Conservation (phyloP, 139 green algal genomes). For the Closterium sp. region DNA sequence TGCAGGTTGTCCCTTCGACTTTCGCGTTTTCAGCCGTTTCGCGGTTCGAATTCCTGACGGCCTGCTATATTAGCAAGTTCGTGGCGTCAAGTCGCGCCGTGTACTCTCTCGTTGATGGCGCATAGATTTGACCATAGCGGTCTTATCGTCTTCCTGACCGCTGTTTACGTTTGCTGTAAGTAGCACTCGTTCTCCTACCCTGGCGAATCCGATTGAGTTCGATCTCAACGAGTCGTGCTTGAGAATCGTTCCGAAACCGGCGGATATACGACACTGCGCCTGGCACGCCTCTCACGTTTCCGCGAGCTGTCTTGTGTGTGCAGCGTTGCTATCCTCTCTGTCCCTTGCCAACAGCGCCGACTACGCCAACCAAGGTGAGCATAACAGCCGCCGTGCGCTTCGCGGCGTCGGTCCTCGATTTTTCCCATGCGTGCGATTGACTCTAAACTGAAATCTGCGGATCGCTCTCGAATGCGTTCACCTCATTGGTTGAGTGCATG, state of each 20-base stretch:
- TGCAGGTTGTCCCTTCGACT: background rate
- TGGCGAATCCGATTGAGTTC: background rate
- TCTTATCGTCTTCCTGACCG: background rate
- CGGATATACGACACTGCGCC: background rate
- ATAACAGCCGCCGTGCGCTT: background rate
- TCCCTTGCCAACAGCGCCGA: background rate
- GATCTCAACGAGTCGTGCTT: background rate
- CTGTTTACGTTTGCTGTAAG: background rate
- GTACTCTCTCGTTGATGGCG: background rate
- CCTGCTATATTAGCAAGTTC: background rate
- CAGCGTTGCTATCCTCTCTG: background rate
- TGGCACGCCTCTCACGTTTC: background rate
- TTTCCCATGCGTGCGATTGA: too few relatives aligned
- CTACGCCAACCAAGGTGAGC: background rate
- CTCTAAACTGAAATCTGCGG: too few relatives aligned
- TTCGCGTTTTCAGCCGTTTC: background rate
- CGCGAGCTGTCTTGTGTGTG: background rate
- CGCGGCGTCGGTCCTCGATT: too few relatives aligned
- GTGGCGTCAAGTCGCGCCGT: too few relatives aligned
- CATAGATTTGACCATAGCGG: background rate
- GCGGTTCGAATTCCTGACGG: too few relatives aligned
- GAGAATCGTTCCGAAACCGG: background rate
- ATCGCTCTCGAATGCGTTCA: too few relatives aligned
- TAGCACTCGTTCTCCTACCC: background rate
- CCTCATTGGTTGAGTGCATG: too few relatives aligned